phyloP scores from a whole-genome alignment of 202 grass and related monocot genomes.

The Eragrostis tef region DNA sequence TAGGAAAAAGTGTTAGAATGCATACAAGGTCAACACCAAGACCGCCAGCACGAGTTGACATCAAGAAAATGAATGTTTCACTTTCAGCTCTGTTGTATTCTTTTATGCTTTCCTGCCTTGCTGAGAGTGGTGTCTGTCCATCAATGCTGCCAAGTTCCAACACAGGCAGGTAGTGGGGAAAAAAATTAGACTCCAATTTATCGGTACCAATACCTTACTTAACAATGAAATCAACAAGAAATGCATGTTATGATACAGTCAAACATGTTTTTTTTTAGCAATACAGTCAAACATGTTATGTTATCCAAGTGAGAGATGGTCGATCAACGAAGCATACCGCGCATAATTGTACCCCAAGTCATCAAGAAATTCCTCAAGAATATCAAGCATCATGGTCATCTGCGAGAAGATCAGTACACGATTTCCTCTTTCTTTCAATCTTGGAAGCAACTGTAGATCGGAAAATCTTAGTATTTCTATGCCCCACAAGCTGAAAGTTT shows the following conservation, averaged over 20 bases:
- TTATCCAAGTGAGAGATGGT: background rate
- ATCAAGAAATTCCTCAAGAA: slow-evolving; percentile 62
- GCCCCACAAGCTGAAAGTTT: background rate
- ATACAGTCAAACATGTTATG: background rate
- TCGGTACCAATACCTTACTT: background rate
- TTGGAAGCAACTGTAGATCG: slow-evolving; percentile 59
- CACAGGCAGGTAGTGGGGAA: background rate
- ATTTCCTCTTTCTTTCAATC: slow-evolving; percentile 68
- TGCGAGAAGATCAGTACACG: slow-evolving; percentile 75
- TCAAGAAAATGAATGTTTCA: slow-evolving; percentile 70
- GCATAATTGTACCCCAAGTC: slow-evolving; percentile 53
- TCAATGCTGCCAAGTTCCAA: slow-evolving; percentile 57
- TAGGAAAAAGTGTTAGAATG: slow-evolving; percentile 8
- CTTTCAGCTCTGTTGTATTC: slow-evolving; percentile 72
- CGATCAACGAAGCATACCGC: slow-evolving; percentile 51
- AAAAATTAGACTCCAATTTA: background rate
- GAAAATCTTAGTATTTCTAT: background rate
- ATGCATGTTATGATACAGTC: background rate
- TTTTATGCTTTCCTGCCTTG: slow-evolving; percentile 70
- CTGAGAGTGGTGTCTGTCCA: slow-evolving; percentile 62
- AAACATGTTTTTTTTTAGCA: too few species aligned
- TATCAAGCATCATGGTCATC: slow-evolving; percentile 73
- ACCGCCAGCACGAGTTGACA: slow-evolving; percentile 77
- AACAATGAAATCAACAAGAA: slow-evolving; percentile 21
- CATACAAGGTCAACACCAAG: slow-evolving; percentile 71